These are phyloP conservation scores for Amaranthus palmeri DNA, from an alignment of 148 eudicot genomes.

Conservation along the genomic window DNA sequence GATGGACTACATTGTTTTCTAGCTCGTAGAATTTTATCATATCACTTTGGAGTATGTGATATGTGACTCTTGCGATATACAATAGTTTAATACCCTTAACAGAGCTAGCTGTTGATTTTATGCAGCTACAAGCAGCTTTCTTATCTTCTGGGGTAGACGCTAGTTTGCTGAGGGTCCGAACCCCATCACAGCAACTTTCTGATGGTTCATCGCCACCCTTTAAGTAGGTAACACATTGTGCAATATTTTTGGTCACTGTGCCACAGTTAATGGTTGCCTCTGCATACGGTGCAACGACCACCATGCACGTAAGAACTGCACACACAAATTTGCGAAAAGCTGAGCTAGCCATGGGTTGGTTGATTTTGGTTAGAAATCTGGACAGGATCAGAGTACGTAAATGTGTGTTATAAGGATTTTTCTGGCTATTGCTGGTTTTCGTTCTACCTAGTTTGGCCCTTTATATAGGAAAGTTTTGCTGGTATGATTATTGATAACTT, in stretches of 20 bases:
- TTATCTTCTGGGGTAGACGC: conserved; percentile 31
- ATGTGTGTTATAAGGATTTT: not conserved
- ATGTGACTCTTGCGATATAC: no score
- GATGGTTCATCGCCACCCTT: conserved; percentile 9
- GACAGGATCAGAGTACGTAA: not conserved
- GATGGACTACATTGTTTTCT: not conserved
- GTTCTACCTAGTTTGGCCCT: not conserved
- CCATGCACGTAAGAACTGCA: conserved; percentile 26
- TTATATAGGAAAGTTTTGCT: conserved; percentile 6
- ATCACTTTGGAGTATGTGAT: not conserved
- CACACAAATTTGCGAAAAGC: conserved; percentile 14
- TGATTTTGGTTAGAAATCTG: not conserved
- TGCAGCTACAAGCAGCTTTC: conserved; percentile 33
- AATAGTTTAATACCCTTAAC: conserved; percentile 7
- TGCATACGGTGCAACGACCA: conserved; percentile 27
- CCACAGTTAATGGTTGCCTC: conserved; percentile 38
- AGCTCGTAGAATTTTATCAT: not conserved
- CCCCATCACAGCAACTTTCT: conserved; percentile 26
- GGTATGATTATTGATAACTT: not conserved
- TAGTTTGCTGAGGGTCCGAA: conserved; percentile 23
- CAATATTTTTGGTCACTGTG: conserved; percentile 17
- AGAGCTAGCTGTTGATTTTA: conserved; percentile 31
- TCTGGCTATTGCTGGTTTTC: not conserved
- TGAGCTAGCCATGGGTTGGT: conserved; percentile 19
- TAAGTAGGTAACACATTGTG: conserved; percentile 33